These are phyloP conservation scores for Nannochloropsis oceanica DNA, from an alignment of 108 stramenopile genomes.

Conservation along the genomic window DNA sequence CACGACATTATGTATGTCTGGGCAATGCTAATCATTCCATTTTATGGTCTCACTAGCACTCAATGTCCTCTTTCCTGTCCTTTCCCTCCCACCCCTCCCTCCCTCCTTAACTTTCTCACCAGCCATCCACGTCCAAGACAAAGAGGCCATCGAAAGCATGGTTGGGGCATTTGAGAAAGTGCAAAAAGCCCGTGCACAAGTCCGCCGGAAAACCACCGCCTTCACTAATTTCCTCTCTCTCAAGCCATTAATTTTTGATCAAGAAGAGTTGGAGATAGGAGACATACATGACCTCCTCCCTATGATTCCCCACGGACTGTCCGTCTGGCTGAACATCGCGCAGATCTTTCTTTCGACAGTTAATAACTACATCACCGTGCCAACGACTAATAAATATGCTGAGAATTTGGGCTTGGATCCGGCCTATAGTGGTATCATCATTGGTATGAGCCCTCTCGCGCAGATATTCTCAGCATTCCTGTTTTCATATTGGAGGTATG, in stretches of 20 bases:
- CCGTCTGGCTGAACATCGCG: neutral
- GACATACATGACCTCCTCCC: neutral
- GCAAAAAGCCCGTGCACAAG: neutral
- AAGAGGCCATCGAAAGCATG: neutral
- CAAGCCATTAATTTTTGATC: neutral
- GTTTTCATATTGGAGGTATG: slow-evolving; percentile 61
- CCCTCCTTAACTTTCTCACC: neutral
- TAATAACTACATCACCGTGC: neutral
- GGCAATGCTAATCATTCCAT: too few relatives aligned
- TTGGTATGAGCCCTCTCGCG: slow-evolving; percentile 69
- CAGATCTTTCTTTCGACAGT: neutral
- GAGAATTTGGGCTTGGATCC: slow-evolving; percentile 47
- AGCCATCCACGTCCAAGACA: neutral
- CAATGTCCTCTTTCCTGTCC: too few relatives aligned
- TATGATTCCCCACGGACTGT: neutral
- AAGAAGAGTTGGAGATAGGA: neutral
- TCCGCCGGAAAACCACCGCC: neutral
- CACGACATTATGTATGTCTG: too few relatives aligned
- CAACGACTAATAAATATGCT: slow-evolving; percentile 54
- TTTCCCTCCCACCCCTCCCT: too few relatives aligned
- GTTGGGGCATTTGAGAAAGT: neutral
- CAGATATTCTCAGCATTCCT: slow-evolving; percentile 57
- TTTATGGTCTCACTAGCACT: too few relatives aligned
- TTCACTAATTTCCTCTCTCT: neutral
- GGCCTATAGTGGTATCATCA: slow-evolving; percentile 55